Conservation (phyloP, 2,329 filamentous ascomycete species). For the Neonectria coccinea region DNA sequence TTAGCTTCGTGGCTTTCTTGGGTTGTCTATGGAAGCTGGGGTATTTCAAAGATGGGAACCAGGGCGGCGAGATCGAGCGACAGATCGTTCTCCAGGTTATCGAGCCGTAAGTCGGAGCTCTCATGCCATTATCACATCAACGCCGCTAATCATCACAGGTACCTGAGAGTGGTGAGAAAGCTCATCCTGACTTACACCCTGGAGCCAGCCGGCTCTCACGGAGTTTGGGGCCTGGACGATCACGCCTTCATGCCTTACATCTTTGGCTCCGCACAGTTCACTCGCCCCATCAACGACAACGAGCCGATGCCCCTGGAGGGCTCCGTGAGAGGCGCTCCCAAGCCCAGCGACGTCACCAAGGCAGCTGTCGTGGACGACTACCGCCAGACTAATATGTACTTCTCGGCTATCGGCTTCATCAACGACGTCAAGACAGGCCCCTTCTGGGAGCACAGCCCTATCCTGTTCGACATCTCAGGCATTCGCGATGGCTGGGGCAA, state of each 20-base stretch:
- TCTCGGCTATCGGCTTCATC: constrained; percentile 95
- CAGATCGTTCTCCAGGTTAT: constrained; percentile 85
- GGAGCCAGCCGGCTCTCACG: constrained; percentile 95
- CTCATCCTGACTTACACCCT: constrained; percentile 92
- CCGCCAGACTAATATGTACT: constrained; percentile 84
- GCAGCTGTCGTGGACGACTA: constrained; percentile 72
- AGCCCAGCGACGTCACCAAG: constrained; percentile 77
- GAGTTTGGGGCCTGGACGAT: constrained; percentile 98
- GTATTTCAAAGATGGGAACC: constrained; percentile 72
- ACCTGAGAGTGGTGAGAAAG: constrained; percentile 81
- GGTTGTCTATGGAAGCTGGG: constrained; percentile 92
- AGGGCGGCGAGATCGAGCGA: constrained; percentile 73
- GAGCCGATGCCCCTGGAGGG: constrained; percentile 80
- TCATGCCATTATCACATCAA: not conserved
- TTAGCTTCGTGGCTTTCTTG: constrained; percentile 94
- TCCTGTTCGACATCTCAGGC: constrained; percentile 93
- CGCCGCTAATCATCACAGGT: constrained; percentile 60
- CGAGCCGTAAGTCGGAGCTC: constrained; percentile 73
- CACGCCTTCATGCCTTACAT: constrained; percentile 95
- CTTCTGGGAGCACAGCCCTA: constrained; percentile 97
- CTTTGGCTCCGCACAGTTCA: constrained; percentile 91
- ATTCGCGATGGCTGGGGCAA: constrained; percentile 96
- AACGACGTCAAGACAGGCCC: constrained; percentile 96
- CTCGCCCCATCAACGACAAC: constrained; percentile 74
- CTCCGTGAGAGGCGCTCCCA: constrained; percentile 77